Base-by-base conservation (phyloP, 2,329 filamentous ascomycete genomes). In the Epichloe coenophiala region DNA sequence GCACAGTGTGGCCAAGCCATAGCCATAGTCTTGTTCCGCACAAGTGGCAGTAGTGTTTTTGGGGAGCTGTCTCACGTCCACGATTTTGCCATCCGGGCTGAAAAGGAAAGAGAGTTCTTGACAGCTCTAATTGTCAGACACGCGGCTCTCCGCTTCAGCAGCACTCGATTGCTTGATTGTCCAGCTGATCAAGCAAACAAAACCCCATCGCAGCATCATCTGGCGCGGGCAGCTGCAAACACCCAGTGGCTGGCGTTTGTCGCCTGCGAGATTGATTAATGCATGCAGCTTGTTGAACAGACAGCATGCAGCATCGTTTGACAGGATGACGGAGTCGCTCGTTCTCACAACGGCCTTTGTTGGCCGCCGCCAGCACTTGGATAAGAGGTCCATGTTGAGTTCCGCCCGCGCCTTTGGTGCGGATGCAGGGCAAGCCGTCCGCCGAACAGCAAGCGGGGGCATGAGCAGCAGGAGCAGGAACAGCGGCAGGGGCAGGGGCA, bases 291-390 rank as follows among this genome's bases (percentile, higher is more conserved):
- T 27, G 36, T 37, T 37, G 36, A 37, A 39, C 31, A 39, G 27
- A 31, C 27, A 31, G 43, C 31, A 47, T 46, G 49, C 49, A 50
- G 35, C 5, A 7, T 31, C 27, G 49, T 33, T 39, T 21, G 27
- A 35, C 41, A 60, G 55, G 49, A 63, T 62, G 61, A 61, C 56
- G 49, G 55, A 52, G 45, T 55, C 59, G 56, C 58, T 52, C 50
- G 55, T 60, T 59, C 60, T 63, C 60, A 59, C 58, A 50, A 55
- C 50, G 56, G 55, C 56, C 12, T 23, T 42, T 31, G 46, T 8
- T 35, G n/a, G 17, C 17, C 17, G 50, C 45, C 17, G 42, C 39
- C 49, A 41, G 15, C 27, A 36, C 52, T 4, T 43, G 3, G 15
- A 23, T 5, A 7, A 21, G 17, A 17, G 40, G 13, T 27, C n/a